Percentiles rank a stretch among this genome's conserved stretches.
Evolutionary conservation across 495 filamentous ascomycete genomes (phyloP).

Genomic region (Neurospora terricola): DNA sequence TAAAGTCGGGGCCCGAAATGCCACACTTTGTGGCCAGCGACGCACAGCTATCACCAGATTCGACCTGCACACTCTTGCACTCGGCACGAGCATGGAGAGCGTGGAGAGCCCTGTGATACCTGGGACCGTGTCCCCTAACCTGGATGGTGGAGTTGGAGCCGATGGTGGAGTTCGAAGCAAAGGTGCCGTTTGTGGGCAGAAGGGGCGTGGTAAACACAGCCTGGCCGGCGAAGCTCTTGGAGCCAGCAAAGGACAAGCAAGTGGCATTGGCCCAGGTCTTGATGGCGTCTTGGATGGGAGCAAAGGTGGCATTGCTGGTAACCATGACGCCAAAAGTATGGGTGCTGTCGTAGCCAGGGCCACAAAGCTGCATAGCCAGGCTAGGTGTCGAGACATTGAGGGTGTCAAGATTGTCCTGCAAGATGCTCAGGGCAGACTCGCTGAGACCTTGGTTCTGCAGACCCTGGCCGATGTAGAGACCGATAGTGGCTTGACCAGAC

Average conservation of each 20-base stretch:
- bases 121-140: neutral
- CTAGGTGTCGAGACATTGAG: slow-evolving; percentile 8
- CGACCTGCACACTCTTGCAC: slow-evolving; percentile 16
- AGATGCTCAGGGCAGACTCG: slow-evolving; percentile 12
- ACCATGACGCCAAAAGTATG: slow-evolving; percentile 28
- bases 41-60: slow-evolving; percentile 29
- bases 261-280: slow-evolving; percentile 23
- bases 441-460: slow-evolving; percentile 18
- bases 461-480: slow-evolving; percentile 14
- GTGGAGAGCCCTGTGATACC: neutral
- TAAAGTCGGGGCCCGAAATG: slow-evolving; percentile 28
- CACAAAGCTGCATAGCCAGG: slow-evolving; percentile 31
- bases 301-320: slow-evolving; percentile 22
- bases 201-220: slow-evolving; percentile 12
- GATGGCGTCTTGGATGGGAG: slow-evolving; percentile 22
- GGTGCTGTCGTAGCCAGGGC: slow-evolving; percentile 9
- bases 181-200: neutral
- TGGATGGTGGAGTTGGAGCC: neutral
- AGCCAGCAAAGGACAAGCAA: slow-evolving; percentile 19
- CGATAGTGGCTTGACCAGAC: slow-evolving; percentile 4
- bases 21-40: slow-evolving; percentile 31
- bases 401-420: slow-evolving; percentile 10
- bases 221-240: slow-evolving; percentile 9
- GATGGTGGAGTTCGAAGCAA: neutral
- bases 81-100: neutral